These are phyloP conservation scores for Suillus lakei DNA, from an alignment of 768 basidiomycete genomes.

Conservation along the genomic window DNA sequence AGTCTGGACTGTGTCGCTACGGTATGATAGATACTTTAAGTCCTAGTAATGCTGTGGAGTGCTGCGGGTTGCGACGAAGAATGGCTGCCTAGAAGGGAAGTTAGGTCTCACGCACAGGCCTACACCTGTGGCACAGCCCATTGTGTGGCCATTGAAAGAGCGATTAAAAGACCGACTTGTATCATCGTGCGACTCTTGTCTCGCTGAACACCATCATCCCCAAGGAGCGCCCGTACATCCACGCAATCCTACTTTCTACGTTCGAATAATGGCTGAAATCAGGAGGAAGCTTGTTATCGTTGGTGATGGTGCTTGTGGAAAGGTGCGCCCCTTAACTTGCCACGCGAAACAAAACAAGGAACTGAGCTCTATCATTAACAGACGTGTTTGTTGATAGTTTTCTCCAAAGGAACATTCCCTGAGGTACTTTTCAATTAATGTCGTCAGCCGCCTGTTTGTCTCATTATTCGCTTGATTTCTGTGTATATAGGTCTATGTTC, in stretches of 20 bases:
- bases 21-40: background rate
- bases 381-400: constrained; percentile 95
- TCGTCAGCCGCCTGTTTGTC: constrained; percentile 6
- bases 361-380: constrained; percentile 37
- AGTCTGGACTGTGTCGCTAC: background rate
- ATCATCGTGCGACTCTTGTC: constrained; percentile 44
- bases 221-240: constrained; percentile 39
- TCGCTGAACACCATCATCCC: constrained; percentile 42
- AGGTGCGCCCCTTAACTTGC: constrained; percentile 53
- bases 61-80: background rate
- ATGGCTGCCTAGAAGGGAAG: background rate
- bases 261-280: constrained; percentile 87
- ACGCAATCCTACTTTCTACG: constrained; percentile 38
- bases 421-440: constrained; percentile 60
- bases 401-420: constrained; percentile 95
- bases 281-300: constrained; percentile 99
- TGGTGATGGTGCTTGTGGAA: constrained; percentile 97
- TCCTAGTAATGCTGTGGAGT: background rate
- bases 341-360: constrained; percentile 11
- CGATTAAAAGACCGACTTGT: constrained; percentile 41
- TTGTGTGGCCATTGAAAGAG: constrained; percentile 31
- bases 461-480: background rate
- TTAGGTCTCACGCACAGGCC: constrained; percentile 21
- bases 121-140: constrained; percentile 37
- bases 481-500: constrained; percentile 86